Evolutionary conservation across 495 filamentous ascomycete genomes (phyloP).

Genomic region (Collariella sp.): DNA sequence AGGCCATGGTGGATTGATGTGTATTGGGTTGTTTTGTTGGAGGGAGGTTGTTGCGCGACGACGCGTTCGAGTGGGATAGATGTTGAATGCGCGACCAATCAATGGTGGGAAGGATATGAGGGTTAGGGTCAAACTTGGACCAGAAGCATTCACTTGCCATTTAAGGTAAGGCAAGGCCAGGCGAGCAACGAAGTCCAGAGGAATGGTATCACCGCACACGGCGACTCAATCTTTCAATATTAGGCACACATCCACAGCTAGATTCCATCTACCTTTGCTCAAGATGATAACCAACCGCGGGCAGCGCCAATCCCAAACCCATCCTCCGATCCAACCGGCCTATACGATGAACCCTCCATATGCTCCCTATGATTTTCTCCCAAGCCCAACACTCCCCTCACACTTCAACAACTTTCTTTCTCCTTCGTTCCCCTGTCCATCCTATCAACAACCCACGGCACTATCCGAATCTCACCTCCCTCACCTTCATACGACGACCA

Average conservation of each 20-base stretch:
- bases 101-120: background rate
- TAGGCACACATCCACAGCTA: background rate
- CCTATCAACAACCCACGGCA: background rate
- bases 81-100: background rate
- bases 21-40: background rate
- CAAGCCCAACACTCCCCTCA: background rate
- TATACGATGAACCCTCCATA: background rate
- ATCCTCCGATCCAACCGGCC: too few relatives aligned
- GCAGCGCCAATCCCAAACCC: too few relatives aligned
- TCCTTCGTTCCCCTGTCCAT: background rate
- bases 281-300: too few relatives aligned
- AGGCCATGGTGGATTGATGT: constrained; percentile 36
- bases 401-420: background rate
- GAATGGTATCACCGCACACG: too few relatives aligned
- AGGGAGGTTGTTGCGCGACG: background rate
- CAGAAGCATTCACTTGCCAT: too few relatives aligned
- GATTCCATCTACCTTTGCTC: background rate
- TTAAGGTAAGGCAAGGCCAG: too few relatives aligned
- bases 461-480: background rate
- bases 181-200: too few relatives aligned
- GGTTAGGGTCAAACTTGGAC: constrained; percentile 12
- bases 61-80: background rate
- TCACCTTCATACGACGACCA: background rate
- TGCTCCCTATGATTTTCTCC: background rate
- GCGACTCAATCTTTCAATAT: too few relatives aligned